A percentile compares a stretch with the other conserved stretches of the same genome.
Conservation (phyloP, 139 green algal genomes). For the Chlorella vulgaris region DNA sequence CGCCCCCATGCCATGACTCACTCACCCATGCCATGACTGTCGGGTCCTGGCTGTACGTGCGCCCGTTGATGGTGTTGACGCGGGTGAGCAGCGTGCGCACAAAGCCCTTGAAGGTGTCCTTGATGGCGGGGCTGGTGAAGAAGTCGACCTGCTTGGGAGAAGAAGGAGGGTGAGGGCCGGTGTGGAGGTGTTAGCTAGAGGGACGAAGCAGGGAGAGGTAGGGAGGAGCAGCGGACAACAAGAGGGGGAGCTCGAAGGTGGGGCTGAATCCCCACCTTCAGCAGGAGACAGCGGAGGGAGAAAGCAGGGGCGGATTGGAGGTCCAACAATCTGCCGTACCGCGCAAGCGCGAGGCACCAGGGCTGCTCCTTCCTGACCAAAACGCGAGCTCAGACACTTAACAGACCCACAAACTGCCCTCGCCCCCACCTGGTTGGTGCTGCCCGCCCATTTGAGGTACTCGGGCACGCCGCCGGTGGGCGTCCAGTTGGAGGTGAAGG, state of each 20-base stretch:
- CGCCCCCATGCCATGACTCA: not conserved
- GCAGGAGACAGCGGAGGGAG: too few relatives aligned
- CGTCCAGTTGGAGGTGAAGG: constrained; percentile 66
- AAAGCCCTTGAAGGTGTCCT: constrained; percentile 26
- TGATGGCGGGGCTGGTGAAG: constrained; percentile 51
- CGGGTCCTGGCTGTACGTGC: constrained; percentile 52
- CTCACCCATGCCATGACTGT: constrained; percentile 54
- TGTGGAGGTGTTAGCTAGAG: not conserved
- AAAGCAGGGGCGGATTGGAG: too few relatives aligned
- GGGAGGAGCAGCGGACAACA: too few relatives aligned
- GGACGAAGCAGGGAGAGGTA: not conserved
- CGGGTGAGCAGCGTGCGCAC: constrained; percentile 39
- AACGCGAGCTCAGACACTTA: too few relatives aligned
- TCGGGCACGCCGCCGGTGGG: constrained; percentile 51
- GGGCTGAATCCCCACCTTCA: too few relatives aligned
- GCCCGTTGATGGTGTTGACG: constrained; percentile 57
- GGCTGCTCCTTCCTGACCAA: too few relatives aligned
- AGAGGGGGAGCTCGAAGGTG: too few relatives aligned
- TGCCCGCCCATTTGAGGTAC: constrained; percentile 50
- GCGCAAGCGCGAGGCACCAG: too few relatives aligned
- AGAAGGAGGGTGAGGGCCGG: not conserved
- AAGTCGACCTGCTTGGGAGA: constrained; percentile 40
- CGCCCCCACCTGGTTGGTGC: not conserved
- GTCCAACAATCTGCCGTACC: too few relatives aligned
- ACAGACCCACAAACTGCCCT: too few relatives aligned